Conservation (phyloP, 768 basidiomycete species). For the Jaapia argillacea region DNA sequence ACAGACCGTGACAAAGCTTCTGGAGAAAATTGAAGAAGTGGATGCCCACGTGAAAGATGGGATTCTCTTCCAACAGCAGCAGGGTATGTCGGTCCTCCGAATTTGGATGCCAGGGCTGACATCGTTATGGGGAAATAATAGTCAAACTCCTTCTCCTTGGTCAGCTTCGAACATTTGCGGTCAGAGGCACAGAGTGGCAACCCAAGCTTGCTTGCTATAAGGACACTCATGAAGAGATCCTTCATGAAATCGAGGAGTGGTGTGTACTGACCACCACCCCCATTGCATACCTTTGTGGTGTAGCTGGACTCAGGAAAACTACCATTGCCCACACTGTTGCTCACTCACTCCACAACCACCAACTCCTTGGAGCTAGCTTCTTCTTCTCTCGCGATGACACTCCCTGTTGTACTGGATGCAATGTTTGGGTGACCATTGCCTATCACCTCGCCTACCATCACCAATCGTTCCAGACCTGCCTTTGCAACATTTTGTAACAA, state of each 20-base stretch:
- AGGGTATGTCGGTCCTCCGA: too few relatives aligned
- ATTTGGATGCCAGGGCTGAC: too few relatives aligned
- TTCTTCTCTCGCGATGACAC: slow-evolving; percentile 18
- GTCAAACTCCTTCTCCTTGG: too few relatives aligned
- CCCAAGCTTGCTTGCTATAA: neutral
- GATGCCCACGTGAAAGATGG: too few relatives aligned
- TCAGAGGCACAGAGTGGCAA: neutral
- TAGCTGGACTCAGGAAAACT: slow-evolving; percentile 28
- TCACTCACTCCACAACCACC: slow-evolving; percentile 8
- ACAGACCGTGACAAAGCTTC: too few relatives aligned
- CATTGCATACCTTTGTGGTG: slow-evolving; percentile 21
- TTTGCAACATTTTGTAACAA: neutral
- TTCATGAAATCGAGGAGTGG: neutral
- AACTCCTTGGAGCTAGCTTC: slow-evolving; percentile 22
- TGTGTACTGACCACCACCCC: neutral
- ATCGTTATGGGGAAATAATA: too few relatives aligned
- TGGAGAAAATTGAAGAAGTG: too few relatives aligned
- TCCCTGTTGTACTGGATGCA: slow-evolving; percentile 10
- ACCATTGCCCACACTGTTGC: slow-evolving; percentile 26
- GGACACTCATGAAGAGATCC: neutral
- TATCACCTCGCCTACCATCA: slow-evolving; percentile 16
- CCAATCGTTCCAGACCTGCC: slow-evolving; percentile 1
- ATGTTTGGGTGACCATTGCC: slow-evolving; percentile 23
- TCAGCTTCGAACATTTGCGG: too few relatives aligned
- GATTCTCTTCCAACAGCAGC: too few relatives aligned